Conservation (phyloP, 352 stramenopile genomes). For the Nothophytophthora sp. region DNA sequence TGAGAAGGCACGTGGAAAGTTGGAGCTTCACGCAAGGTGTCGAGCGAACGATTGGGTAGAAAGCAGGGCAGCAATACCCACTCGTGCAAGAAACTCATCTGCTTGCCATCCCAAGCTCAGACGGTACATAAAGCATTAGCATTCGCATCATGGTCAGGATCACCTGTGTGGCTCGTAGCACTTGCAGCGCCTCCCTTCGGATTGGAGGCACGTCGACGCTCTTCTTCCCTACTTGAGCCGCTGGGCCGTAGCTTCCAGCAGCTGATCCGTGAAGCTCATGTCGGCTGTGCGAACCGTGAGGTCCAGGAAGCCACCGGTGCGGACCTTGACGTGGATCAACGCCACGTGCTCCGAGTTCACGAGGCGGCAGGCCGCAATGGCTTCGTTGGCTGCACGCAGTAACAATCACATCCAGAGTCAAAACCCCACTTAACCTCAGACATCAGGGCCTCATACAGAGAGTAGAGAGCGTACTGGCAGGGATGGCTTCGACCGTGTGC, state of each 20-base stretch:
- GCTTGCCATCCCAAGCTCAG: too few relatives aligned
- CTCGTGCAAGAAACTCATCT: too few relatives aligned
- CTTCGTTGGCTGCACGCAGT: constrained; percentile 86
- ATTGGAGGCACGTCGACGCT: too few relatives aligned
- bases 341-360: constrained; percentile 82
- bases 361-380: constrained; percentile 78
- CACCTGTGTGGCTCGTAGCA: constrained; percentile 24
- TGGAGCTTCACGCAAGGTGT: too few relatives aligned
- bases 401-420: too few relatives aligned
- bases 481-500: constrained; percentile 85
- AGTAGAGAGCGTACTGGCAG: constrained; percentile 63
- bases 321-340: constrained; percentile 88
- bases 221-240: constrained; percentile 66
- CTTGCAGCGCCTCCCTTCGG: too few relatives aligned
- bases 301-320: constrained; percentile 80
- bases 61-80: too few relatives aligned
- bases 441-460: constrained; percentile 4
- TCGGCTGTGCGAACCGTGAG: constrained; percentile 86
- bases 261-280: constrained; percentile 78
- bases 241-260: constrained; percentile 61
- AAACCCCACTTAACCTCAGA: constrained; percentile 11
- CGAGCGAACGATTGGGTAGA: too few relatives aligned
- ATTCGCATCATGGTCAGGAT: constrained; percentile 4
- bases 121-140: constrained; percentile 27
- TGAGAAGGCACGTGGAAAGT: too few relatives aligned